Evolutionary conservation across 2,329 filamentous ascomycete genomes (phyloP).

Genomic region (Stylonectria norvegica): DNA sequence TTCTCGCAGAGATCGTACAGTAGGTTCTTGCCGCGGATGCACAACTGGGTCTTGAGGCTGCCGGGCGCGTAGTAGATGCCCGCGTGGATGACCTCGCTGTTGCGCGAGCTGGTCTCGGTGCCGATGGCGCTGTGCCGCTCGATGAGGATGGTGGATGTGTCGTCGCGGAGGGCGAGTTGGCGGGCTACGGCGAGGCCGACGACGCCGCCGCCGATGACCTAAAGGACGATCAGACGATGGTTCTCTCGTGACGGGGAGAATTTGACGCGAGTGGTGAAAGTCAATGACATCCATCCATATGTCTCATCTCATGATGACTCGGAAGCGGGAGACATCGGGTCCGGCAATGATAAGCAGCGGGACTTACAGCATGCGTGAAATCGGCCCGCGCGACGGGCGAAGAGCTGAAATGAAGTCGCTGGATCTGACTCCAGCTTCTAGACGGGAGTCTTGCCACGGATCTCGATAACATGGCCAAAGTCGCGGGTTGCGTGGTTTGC

Average conservation of each 20-base stretch:
- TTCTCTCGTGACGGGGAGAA: neutral
- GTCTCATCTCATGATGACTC: conserved; percentile 4
- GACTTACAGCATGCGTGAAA: conserved; percentile 45
- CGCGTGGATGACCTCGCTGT: conserved; percentile 95
- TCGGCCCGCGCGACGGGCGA: conserved; percentile 34
- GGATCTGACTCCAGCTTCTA: neutral
- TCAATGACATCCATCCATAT: too few relatives aligned
- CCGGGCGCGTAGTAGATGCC: conserved; percentile 81
- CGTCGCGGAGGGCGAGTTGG: conserved; percentile 61
- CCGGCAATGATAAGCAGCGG: conserved; percentile 3
- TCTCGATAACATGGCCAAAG: conserved; percentile 15
- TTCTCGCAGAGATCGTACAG: conserved; percentile 74
- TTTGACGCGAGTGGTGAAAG: neutral
- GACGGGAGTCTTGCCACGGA: conserved; percentile 2
- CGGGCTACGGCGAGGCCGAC: conserved; percentile 79
- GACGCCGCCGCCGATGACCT: conserved; percentile 60
- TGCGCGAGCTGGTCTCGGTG: conserved; percentile 83
- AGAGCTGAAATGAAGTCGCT: conserved; percentile 35
- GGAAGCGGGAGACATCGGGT: neutral
- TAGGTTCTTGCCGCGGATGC: conserved; percentile 70
- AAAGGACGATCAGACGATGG: conserved; percentile 3
- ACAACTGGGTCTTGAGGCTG: conserved; percentile 80
- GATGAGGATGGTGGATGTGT: conserved; percentile 69
- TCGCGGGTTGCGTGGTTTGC: conserved; percentile 5
- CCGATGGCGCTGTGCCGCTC: conserved; percentile 75